These are phyloP conservation scores for Vitis rupestris DNA, from an alignment of 164 flowering plant genomes.

Conservation along the genomic window DNA sequence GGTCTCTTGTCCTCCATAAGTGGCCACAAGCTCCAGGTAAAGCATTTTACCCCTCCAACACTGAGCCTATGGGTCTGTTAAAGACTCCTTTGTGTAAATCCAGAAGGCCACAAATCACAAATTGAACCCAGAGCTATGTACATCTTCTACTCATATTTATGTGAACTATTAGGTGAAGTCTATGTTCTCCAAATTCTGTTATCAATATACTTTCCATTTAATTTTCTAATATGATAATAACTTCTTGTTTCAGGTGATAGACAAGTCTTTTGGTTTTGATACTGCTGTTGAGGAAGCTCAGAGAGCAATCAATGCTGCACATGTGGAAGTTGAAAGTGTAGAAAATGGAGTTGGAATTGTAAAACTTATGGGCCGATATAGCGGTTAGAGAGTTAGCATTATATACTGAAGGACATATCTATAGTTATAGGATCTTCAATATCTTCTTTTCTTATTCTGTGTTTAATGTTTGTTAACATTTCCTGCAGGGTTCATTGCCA, in stretches of 20 bases:
- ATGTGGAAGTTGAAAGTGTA: conserved; percentile 64
- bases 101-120: no score
- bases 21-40: no score
- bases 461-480: background rate
- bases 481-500: conserved; percentile 58
- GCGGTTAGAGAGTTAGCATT: conserved; percentile 36
- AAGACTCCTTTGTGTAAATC: no score
- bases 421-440: no score
- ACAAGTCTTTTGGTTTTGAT: conserved; percentile 73
- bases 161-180: background rate
- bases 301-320: conserved; percentile 71
- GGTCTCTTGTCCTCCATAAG: no score
- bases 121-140: background rate
- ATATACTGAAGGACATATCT: background rate
- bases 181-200: background rate
- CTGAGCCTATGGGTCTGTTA: no score
- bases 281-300: conserved; percentile 79
- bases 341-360: conserved; percentile 71
- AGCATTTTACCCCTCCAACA: no score
- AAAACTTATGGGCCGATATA: conserved; percentile 67
- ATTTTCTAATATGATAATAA: background rate
- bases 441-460: background rate
- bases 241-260: conserved; percentile 42
- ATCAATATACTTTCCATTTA: background rate
- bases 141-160: background rate